Evolutionary conservation across 2,329 filamentous ascomycete species (phyloP).

Genomic region (Phialophora macrospora): DNA sequence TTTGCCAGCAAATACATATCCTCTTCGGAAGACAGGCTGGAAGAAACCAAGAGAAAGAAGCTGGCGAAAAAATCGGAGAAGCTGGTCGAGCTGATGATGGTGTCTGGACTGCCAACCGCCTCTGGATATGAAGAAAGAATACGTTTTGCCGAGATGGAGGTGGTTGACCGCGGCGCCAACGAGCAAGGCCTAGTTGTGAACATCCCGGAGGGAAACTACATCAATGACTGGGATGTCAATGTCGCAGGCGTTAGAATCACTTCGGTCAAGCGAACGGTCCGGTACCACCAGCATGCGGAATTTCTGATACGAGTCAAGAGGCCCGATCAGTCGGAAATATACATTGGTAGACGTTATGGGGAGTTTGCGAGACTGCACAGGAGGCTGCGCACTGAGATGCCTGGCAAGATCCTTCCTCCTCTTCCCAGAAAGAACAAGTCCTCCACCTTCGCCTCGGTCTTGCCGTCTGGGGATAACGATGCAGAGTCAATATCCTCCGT

Average conservation of each 20-base stretch:
- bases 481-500: constrained; percentile 78
- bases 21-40: constrained; percentile 90
- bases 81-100: constrained; percentile 98
- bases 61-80: constrained; percentile 92
- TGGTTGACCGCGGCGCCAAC: constrained; percentile 90
- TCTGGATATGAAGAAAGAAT: constrained; percentile 98
- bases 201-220: constrained; percentile 84
- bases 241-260: constrained; percentile 84
- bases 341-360: constrained; percentile 83
- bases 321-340: constrained; percentile 74
- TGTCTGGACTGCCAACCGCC: constrained; percentile 91
- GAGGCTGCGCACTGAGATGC: constrained; percentile 78
- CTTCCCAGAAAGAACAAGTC: constrained; percentile 92
- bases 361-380: constrained; percentile 84
- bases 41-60: constrained; percentile 94
- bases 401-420: constrained; percentile 84
- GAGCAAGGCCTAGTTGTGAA: constrained; percentile 87
- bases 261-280: constrained; percentile 80
- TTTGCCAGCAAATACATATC: constrained; percentile 98
- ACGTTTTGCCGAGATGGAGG: constrained; percentile 93
- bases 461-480: constrained; percentile 71
- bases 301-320: constrained; percentile 87
- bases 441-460: constrained; percentile 64
- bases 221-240: constrained; percentile 97
- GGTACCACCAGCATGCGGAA: constrained; percentile 91